phyloP scores from a whole-genome alignment of 148 eudicot genomes.

The Cornus florida region DNA sequence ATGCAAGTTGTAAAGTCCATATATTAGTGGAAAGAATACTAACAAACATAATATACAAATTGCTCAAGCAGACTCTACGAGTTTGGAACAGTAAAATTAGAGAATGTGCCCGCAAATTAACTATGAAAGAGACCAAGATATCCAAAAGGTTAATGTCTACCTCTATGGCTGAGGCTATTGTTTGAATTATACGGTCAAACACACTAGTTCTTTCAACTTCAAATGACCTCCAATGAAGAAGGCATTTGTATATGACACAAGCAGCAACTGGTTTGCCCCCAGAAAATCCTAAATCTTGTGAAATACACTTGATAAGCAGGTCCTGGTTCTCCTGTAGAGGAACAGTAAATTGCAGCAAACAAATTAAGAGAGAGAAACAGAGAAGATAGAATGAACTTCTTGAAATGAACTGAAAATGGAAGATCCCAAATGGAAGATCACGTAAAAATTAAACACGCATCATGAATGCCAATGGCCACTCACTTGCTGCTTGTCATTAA shows the following conservation, averaged over 20 bases:
- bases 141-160: constrained; percentile 24
- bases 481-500: constrained; percentile 97
- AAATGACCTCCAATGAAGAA: constrained; percentile 97
- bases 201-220: constrained; percentile 93
- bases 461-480: constrained; percentile 12
- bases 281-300: constrained; percentile 89
- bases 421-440: constrained; percentile 2
- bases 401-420: background rate
- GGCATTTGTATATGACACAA: constrained; percentile 86
- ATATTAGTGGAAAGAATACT: too few relatives aligned
- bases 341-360: constrained; percentile 15
- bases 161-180: constrained; percentile 86
- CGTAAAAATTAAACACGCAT: constrained; percentile 4
- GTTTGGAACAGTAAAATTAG: background rate
- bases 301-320: constrained; percentile 80
- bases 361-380: background rate
- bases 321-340: constrained; percentile 87
- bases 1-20: background rate
- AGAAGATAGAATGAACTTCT: background rate
- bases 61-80: constrained; percentile 2
- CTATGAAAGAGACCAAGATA: background rate
- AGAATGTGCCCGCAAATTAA: background rate
- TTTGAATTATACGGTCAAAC: constrained; percentile 90
- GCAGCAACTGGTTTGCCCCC: constrained; percentile 95
- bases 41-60: too few relatives aligned